A percentile compares a stretch with the other conserved stretches of the same genome.
phyloP scores from a whole-genome alignment of 208 protist species.

The Leishmania major region DNA sequence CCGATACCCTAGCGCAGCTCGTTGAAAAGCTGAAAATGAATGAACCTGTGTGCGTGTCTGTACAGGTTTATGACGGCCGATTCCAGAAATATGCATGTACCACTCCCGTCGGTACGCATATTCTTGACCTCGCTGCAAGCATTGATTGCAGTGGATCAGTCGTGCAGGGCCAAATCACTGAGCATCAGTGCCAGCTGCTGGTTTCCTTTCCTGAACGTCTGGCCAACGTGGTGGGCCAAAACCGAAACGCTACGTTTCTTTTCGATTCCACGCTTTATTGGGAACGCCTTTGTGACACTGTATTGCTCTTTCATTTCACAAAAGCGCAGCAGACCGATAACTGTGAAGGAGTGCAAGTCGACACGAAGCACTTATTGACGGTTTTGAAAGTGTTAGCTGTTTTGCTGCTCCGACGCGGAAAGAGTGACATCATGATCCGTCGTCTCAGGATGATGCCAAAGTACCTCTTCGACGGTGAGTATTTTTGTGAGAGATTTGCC shows the following conservation, averaged over 20 bases:
- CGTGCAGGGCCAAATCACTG: slow-evolving; percentile 7
- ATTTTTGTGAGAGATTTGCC: slow-evolving; percentile 17
- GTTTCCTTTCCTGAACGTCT: slow-evolving; percentile 40
- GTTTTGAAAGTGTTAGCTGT: slow-evolving; percentile 3
- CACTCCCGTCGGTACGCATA: slow-evolving; percentile 12
- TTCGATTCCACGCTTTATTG: slow-evolving; percentile 24
- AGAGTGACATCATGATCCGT: neutral
- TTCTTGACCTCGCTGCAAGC: slow-evolving; percentile 13
- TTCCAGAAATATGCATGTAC: slow-evolving; percentile 10
- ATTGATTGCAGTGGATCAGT: neutral
- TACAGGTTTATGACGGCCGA: neutral
- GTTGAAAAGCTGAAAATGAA: slow-evolving; percentile 12
- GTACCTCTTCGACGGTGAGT: slow-evolving; percentile 16
- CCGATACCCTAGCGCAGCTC: slow-evolving; percentile 2
- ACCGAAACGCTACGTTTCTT: slow-evolving; percentile 3
- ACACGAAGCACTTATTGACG: neutral
- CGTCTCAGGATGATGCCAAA: slow-evolving; percentile 13
- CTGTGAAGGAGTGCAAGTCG: neutral
- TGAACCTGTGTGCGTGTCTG: slow-evolving; percentile 9
- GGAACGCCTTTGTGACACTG: slow-evolving; percentile 32
- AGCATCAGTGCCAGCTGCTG: slow-evolving; percentile 21
- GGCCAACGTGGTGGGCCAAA: slow-evolving; percentile 15
- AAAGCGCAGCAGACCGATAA: slow-evolving; percentile 7
- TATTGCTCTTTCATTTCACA: slow-evolving; percentile 25
- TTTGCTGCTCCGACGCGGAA: slow-evolving; percentile 21